A percentile compares a stretch with the other conserved stretches of the same genome.
These are phyloP conservation scores for Phialophora chinensis DNA, from an alignment of 2,329 filamentous ascomycete species.

Conservation along the genomic window DNA sequence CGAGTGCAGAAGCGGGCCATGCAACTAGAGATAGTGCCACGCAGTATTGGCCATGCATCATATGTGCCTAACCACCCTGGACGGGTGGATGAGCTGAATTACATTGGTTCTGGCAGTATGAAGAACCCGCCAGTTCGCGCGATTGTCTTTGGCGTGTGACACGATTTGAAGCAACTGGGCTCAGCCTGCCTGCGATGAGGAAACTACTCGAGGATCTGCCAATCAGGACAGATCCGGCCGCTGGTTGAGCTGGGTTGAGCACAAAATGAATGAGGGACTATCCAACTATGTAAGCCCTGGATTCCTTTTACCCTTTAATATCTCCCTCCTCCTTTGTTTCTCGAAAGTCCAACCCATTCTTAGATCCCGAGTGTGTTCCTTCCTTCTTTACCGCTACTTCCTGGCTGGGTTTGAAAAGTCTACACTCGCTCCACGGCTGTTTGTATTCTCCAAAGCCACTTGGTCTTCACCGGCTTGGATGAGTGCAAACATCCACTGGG, in stretches of 20 bases:
- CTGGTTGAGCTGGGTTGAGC: constrained; percentile 27
- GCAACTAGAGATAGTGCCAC: constrained; percentile 20
- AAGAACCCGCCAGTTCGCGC: constrained; percentile 23
- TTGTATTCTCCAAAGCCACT: background rate
- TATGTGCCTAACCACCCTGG: constrained; percentile 23
- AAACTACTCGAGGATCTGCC: constrained; percentile 27
- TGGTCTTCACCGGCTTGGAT: background rate
- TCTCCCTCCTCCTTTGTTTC: constrained; percentile 22
- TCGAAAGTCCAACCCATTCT: background rate
- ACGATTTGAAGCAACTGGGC: constrained; percentile 31
- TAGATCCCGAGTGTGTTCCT: background rate
- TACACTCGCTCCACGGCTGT: background rate
- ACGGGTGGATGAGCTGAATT: constrained; percentile 20
- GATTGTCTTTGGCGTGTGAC: constrained; percentile 33
- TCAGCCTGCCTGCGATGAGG: constrained; percentile 27
- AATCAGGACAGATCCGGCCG: constrained; percentile 28
- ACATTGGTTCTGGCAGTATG: constrained; percentile 24
- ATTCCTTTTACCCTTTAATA: constrained; percentile 16
- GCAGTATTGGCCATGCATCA: constrained; percentile 14
- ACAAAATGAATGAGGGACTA: constrained; percentile 17
- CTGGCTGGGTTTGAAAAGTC: background rate
- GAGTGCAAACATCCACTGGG: background rate
- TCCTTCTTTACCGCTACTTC: background rate
- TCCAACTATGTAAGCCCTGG: constrained; percentile 32
- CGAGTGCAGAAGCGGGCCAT: constrained; percentile 19